Percentiles rank a stretch among this genome's conserved stretches.
Conservation (phyloP, 208 protist species). For the Trypanosoma theileri region DNA sequence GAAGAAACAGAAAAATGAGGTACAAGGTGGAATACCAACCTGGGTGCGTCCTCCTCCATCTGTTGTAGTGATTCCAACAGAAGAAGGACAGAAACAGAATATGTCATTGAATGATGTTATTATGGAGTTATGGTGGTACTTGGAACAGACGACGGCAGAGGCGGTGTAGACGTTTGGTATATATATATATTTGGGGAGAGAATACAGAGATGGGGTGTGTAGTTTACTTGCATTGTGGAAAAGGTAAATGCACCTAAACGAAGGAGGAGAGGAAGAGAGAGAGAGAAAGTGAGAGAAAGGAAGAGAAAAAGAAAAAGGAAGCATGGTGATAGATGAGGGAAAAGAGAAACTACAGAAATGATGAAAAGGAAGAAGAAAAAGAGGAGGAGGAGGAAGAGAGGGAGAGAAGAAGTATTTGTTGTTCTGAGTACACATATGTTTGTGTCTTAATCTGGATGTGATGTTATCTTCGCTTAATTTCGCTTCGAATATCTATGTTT, state of each 20-base stretch:
- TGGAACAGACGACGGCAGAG: constrained; percentile 1
- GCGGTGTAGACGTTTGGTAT: not conserved
- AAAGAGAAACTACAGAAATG: not conserved
- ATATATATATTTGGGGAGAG: not conserved
- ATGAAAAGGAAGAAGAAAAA: not conserved
- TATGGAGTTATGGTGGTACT: constrained; percentile 20
- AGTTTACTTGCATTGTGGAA: not conserved
- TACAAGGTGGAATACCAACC: not conserved
- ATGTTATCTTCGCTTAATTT: too few relatives aligned
- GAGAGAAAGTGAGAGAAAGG: too few relatives aligned
- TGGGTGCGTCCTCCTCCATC: not conserved
- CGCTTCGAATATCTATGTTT: too few relatives aligned
- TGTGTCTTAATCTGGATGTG: not conserved
- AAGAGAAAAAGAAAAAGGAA: too few relatives aligned
- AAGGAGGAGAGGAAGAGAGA: too few relatives aligned
- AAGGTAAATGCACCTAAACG: too few relatives aligned
- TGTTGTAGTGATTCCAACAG: not conserved
- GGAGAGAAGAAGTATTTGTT: not conserved
- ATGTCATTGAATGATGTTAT: constrained; percentile 1
- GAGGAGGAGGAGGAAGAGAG: not conserved
- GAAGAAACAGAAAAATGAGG: not conserved
- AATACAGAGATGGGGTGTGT: not conserved
- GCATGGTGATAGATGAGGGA: too few relatives aligned
- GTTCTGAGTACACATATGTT: not conserved
- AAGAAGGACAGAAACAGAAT: not conserved